Percentiles rank a stretch among this genome's conserved stretches.
Evolutionary conservation across 495 filamentous ascomycete genomes (phyloP).

Genomic region (Penicillium canariense): DNA sequence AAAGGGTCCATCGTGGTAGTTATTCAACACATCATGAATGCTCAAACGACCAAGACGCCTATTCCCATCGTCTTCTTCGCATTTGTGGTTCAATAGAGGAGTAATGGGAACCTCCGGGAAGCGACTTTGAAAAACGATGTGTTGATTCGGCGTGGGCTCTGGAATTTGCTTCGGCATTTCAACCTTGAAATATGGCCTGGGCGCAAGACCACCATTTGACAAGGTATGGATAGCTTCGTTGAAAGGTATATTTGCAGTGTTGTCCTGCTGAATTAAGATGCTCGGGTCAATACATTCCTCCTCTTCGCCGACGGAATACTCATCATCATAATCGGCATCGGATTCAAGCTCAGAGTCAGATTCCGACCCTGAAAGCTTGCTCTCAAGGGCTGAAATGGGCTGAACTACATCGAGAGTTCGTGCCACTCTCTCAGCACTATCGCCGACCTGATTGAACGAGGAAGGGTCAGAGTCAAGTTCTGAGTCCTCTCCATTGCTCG

Average conservation of each 20-base stretch:
- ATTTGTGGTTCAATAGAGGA: neutral
- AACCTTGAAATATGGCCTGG: neutral
- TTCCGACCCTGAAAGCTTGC: neutral
- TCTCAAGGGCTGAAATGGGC: neutral
- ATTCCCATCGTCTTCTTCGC: neutral
- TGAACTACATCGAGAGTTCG: neutral
- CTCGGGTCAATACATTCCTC: constrained; percentile 9
- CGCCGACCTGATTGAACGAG: neutral
- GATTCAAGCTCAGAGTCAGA: neutral
- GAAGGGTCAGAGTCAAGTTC: constrained; percentile 7
- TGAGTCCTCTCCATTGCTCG: constrained; percentile 10
- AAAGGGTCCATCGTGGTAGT: constrained; percentile 17
- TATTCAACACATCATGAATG: neutral
- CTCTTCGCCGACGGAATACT: neutral
- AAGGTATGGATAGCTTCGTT: neutral
- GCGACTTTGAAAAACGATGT: neutral
- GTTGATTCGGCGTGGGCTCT: neutral
- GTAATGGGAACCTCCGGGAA: constrained; percentile 12
- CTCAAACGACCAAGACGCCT: constrained; percentile 2
- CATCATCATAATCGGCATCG: constrained; percentile 4
- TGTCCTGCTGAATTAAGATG: neutral
- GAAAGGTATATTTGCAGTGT: neutral
- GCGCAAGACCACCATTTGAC: neutral
- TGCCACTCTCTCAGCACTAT: neutral
- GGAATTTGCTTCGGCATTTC: neutral